These are phyloP conservation scores for Umbellularia californica DNA, from an alignment of 164 flowering plant species.

Conservation along the genomic window DNA sequence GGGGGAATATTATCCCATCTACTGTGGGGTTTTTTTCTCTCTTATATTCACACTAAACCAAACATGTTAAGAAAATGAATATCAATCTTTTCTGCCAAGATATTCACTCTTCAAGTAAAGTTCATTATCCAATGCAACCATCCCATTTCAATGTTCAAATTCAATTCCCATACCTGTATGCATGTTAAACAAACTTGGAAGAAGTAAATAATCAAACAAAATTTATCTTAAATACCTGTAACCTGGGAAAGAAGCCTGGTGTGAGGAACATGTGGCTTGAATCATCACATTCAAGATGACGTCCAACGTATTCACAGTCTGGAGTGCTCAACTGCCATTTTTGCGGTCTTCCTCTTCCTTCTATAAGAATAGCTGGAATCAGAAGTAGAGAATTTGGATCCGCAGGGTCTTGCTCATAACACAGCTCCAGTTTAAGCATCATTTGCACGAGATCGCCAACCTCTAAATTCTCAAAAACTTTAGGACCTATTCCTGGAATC, in stretches of 20 bases:
- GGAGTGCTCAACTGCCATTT: conserved; percentile 54
- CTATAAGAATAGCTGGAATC: conserved; percentile 75
- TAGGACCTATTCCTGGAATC: conserved; percentile 70
- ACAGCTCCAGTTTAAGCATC: conserved; percentile 88
- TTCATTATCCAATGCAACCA: too few relatives aligned
- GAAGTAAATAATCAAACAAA: neutral
- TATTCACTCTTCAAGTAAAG: too few relatives aligned
- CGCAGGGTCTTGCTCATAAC: conserved; percentile 73
- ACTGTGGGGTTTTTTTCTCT: too few relatives aligned
- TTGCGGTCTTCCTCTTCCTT: conserved; percentile 68
- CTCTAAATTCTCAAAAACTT: conserved; percentile 64
- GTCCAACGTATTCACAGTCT: conserved; percentile 61
- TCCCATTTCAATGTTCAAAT: too few relatives aligned
- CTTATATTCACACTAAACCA: too few relatives aligned
- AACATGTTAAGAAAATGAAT: too few relatives aligned
- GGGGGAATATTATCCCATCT: too few relatives aligned
- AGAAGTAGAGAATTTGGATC: conserved; percentile 63
- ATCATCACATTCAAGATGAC: conserved; percentile 88
- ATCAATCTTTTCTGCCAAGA: too few relatives aligned
- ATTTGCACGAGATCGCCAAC: conserved; percentile 70
- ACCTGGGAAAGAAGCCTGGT: conserved; percentile 83
- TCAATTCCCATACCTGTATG: neutral
- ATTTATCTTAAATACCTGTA: conserved; percentile 50
- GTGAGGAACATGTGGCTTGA: conserved; percentile 84
- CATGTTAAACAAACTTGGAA: neutral